A percentile compares a stretch with the other conserved stretches of the same genome.
phyloP scores from a whole-genome alignment of 768 basidiomycete species.

The Termitomyces heimii region DNA sequence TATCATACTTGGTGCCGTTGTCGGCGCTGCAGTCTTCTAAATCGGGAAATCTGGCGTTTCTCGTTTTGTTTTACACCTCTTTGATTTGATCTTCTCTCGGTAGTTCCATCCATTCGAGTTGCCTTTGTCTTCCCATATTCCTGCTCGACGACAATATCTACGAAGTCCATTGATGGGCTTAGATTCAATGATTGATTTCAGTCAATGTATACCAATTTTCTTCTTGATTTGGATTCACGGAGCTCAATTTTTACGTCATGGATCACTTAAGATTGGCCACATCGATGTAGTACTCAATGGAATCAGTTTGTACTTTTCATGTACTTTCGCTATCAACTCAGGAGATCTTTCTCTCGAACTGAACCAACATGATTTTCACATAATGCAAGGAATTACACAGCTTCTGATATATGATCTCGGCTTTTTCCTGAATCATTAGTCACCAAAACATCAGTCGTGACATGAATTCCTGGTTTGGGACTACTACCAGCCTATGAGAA shows the following conservation, averaged over 20 bases:
- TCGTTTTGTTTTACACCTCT: background rate
- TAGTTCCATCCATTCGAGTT: background rate
- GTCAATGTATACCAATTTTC: background rate
- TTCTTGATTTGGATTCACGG: background rate
- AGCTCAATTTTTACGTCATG: background rate
- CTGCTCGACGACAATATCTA: background rate
- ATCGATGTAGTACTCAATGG: background rate
- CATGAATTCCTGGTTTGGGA: background rate
- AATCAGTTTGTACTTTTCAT: too few relatives aligned
- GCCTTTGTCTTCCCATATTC: background rate
- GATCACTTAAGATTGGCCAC: background rate
- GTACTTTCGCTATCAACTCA: too few relatives aligned
- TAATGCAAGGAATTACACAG: background rate
- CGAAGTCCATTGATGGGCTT: background rate
- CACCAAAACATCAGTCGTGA: constrained; percentile 8
- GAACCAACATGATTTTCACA: too few relatives aligned
- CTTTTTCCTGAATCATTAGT: background rate
- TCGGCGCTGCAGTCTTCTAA: constrained; percentile 34
- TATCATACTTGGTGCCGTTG: constrained; percentile 26
- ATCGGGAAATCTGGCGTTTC: constrained; percentile 1
- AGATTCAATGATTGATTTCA: background rate
- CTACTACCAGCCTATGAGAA: background rate
- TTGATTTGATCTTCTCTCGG: background rate
- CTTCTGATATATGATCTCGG: background rate
- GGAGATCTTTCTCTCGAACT: too few relatives aligned